Percentiles rank a stretch among this genome's conserved stretches.
Evolutionary conservation across 345 rosid genomes (phyloP).

Genomic region (Cardamine chenopodiifolia): DNA sequence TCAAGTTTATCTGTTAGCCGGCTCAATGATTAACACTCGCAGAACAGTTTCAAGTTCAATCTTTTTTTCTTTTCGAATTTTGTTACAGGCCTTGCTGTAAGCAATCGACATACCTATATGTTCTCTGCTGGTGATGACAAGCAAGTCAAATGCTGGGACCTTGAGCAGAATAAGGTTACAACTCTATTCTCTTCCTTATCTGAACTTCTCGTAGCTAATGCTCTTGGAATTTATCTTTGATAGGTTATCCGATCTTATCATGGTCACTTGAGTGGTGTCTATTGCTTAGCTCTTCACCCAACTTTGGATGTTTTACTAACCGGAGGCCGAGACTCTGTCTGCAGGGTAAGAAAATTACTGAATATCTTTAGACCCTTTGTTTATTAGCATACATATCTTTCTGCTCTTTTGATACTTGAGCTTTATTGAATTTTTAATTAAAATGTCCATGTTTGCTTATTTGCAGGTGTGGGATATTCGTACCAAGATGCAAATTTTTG

Average conservation of each 20-base stretch:
- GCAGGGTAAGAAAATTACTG: conserved; percentile 63
- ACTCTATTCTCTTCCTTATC: conserved; percentile 15
- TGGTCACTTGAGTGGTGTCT: conserved; percentile 97
- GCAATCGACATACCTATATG: conserved; percentile 88
- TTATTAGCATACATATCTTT: background rate
- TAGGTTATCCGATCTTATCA: conserved; percentile 96
- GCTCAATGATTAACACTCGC: background rate
- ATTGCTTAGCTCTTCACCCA: conserved; percentile 98
- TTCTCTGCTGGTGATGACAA: conserved; percentile 99
- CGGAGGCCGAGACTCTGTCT: conserved; percentile 98
- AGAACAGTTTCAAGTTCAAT: background rate
- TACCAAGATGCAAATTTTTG: conserved; percentile 92
- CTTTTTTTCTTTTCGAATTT: background rate
- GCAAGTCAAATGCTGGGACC: conserved; percentile 99
- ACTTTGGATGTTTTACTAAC: conserved; percentile 86
- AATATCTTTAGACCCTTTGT: background rate
- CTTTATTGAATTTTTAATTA: conserved; percentile 28
- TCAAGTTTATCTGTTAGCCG: conserved; percentile 4
- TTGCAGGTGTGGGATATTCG: conserved; percentile 98
- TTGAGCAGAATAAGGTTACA: conserved; percentile 96
- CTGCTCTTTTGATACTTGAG: background rate
- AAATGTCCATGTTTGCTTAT: conserved; percentile 35
- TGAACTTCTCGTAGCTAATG: conserved; percentile 17
- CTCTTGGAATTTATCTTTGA: conserved; percentile 17
- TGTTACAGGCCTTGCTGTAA: conserved; percentile 86